Conservation (phyloP, 441 rosid genomes). For the Dalechampia spathulata region DNA sequence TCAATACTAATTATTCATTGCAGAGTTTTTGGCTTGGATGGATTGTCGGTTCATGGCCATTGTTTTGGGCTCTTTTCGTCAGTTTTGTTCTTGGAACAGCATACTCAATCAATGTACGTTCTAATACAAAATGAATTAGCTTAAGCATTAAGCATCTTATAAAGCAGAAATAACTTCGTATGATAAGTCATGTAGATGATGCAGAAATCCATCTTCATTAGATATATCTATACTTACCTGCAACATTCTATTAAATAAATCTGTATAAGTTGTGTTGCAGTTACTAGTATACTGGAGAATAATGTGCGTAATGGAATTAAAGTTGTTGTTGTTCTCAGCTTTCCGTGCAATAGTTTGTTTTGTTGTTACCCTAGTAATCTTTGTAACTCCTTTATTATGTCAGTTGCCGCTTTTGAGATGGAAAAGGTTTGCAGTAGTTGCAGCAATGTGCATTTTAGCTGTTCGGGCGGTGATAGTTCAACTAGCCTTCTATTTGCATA, state of each 20-base stretch:
- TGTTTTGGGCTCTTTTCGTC: slow-evolving; percentile 89
- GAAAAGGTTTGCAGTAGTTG: slow-evolving; percentile 90
- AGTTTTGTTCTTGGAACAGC: slow-evolving; percentile 94
- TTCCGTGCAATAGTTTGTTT: neutral
- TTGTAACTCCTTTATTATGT: slow-evolving; percentile 15
- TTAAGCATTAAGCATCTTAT: neutral
- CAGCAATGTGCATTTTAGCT: slow-evolving; percentile 91
- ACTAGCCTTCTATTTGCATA: slow-evolving; percentile 81
- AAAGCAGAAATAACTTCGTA: neutral
- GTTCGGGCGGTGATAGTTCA: slow-evolving; percentile 93
- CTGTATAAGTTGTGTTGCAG: neutral
- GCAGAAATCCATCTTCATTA: neutral
- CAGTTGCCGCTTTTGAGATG: slow-evolving; percentile 89
- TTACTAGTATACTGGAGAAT: neutral
- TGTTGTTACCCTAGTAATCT: slow-evolving; percentile 1
- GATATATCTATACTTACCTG: neutral
- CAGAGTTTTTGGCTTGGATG: slow-evolving; percentile 96
- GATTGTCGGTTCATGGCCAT: slow-evolving; percentile 88
- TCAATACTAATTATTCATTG: slow-evolving; percentile 3
- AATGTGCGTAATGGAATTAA: neutral
- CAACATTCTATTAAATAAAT: neutral
- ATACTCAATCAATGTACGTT: slow-evolving; percentile 87
- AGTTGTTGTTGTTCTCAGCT: neutral
- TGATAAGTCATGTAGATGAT: neutral
- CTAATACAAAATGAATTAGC: neutral